These are phyloP conservation scores for Candida namnaoensis DNA, from an alignment of 805 yeast genomes.

Conservation along the genomic window DNA sequence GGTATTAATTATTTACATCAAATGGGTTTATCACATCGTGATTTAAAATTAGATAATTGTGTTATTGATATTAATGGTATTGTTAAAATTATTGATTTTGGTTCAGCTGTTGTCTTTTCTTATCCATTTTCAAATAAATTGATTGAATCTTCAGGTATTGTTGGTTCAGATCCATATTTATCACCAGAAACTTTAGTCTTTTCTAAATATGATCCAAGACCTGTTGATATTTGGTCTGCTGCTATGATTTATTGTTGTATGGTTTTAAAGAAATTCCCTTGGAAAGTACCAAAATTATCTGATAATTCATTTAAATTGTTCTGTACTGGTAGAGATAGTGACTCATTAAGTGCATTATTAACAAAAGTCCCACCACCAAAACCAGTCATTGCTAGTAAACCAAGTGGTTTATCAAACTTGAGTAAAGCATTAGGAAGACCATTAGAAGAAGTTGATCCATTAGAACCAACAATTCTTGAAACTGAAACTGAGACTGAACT, in stretches of 20 bases:
- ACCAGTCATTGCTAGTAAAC: slow-evolving; percentile 12
- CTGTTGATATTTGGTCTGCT: slow-evolving; percentile 87
- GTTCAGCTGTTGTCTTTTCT: slow-evolving; percentile 80
- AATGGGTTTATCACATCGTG: slow-evolving; percentile 88
- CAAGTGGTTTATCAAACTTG: slow-evolving; percentile 15
- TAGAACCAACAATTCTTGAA: not conserved
- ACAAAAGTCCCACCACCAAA: slow-evolving; percentile 45
- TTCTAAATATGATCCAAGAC: slow-evolving; percentile 68
- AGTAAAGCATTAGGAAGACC: slow-evolving; percentile 18
- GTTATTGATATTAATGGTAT: slow-evolving; percentile 72
- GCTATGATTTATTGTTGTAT: slow-evolving; percentile 91
- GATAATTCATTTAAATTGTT: slow-evolving; percentile 81
- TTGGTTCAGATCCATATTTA: slow-evolving; percentile 92
- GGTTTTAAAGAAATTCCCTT: slow-evolving; percentile 81
- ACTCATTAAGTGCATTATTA: slow-evolving; percentile 53
- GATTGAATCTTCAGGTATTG: slow-evolving; percentile 72
- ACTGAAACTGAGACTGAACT: not conserved
- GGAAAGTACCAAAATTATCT: slow-evolving; percentile 85
- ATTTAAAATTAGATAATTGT: slow-evolving; percentile 87
- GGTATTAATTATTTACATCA: slow-evolving; percentile 74
- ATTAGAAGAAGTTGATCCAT: slow-evolving; percentile 9
- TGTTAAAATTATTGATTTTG: slow-evolving; percentile 86
- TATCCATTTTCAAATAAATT: slow-evolving; percentile 50
- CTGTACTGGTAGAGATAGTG: slow-evolving; percentile 64
- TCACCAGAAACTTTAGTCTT: slow-evolving; percentile 80